Percentiles rank a stretch among this genome's conserved stretches.
These are phyloP conservation scores for Podospora bellae-mahoneyi DNA, from an alignment of 495 filamentous ascomycete genomes.

Conservation along the genomic window DNA sequence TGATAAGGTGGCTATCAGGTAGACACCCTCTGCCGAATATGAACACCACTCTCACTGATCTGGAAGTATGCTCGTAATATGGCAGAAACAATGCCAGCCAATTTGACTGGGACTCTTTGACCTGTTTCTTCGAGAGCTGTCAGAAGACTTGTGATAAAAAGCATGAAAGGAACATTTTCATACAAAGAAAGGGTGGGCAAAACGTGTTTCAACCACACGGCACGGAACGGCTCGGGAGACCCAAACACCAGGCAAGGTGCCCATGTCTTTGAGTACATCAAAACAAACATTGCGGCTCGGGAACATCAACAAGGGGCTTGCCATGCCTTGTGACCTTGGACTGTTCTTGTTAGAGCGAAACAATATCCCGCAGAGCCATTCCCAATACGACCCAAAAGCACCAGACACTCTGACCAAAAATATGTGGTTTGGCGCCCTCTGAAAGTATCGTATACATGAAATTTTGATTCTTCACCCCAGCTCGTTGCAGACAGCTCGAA, in stretches of 20 bases:
- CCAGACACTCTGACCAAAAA: too few species aligned
- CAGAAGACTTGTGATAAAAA: not conserved
- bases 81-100: too few species aligned
- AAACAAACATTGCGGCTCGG: not conserved
- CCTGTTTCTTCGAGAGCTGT: not conserved
- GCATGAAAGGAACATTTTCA: not conserved
- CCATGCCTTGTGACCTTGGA: not conserved
- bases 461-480: not conserved
- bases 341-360: too few species aligned
- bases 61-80: not conserved
- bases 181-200: not conserved
- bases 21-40: not conserved
- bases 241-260: not conserved
- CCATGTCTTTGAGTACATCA: not conserved
- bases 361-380: not conserved
- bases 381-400: too few species aligned
- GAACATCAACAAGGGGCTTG: not conserved
- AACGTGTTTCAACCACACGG: not conserved
- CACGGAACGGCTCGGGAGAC: not conserved
- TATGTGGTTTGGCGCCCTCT: not conserved
- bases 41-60: not conserved
- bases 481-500: not conserved
- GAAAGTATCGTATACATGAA: not conserved
- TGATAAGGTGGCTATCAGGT: not conserved
- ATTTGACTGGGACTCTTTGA: not conserved